Evolutionary conservation across 2,329 filamentous ascomycete species (phyloP).

Genomic region (Fusarium ambrosium): DNA sequence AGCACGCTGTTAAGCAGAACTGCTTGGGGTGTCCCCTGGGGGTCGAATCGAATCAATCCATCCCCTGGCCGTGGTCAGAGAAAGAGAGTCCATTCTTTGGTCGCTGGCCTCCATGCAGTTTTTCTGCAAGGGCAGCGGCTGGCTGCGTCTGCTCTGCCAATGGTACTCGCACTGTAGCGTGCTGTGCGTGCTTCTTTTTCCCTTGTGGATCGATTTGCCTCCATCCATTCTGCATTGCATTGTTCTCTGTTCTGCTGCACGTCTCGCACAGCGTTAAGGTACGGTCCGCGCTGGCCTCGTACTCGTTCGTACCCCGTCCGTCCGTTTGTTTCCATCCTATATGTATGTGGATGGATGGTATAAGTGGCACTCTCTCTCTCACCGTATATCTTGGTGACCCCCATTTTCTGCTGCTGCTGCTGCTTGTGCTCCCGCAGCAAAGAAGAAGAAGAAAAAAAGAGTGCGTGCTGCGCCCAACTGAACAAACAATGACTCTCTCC

Average conservation of each 20-base stretch:
- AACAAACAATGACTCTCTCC: background rate
- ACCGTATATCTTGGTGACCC: background rate
- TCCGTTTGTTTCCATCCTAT: background rate
- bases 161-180: slow-evolving; percentile 36
- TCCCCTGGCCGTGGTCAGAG: background rate
- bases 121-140: slow-evolving; percentile 47
- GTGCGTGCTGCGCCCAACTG: background rate
- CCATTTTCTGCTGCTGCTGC: slow-evolving; percentile 4
- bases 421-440: slow-evolving; percentile 33
- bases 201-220: background rate
- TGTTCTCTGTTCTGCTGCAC: slow-evolving; percentile 28
- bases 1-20: slow-evolving; percentile 10
- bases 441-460: background rate
- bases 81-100: slow-evolving; percentile 5
- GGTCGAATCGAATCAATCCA: background rate
- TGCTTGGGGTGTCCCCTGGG: background rate
- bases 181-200: background rate
- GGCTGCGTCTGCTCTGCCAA: slow-evolving; percentile 46
- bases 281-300: slow-evolving; percentile 14
- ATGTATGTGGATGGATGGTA: background rate
- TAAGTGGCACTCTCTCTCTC: background rate
- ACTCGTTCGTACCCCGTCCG: slow-evolving; percentile 2
- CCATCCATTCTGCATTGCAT: slow-evolving; percentile 24
- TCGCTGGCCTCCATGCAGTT: slow-evolving; percentile 30
- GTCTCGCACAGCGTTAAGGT: slow-evolving; percentile 25